Evolutionary conservation across 2,329 filamentous ascomycete genomes (phyloP), one percentile per base, ranked within the genome.

Genomic region (Lasiodiplodia theobromae): DNA sequence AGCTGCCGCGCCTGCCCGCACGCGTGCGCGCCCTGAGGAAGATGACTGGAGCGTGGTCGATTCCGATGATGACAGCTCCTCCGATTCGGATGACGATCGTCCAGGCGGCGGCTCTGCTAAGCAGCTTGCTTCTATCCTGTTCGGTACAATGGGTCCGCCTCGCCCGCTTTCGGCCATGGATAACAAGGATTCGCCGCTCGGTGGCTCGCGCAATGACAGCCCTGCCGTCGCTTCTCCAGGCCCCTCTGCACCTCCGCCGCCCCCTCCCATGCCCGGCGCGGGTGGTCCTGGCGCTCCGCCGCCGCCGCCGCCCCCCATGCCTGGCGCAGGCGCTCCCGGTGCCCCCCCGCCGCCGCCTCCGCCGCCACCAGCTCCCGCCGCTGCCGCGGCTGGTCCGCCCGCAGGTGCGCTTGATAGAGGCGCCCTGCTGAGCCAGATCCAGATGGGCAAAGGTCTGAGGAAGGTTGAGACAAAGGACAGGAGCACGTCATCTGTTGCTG

Each of bases 61-160:
- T 70, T 95, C 93, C 3, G 89, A 91, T 23, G 89, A 92, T 67
- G 91, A 93, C 65, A 90, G 89, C 6, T 82, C 81, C 4, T 88
- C 89, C 57, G 87, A 90, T n/a, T 87, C 88, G 44, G 91, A 95
- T 68, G 92, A 94, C 68, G 91, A 94, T 66, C 88, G 90, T 11
- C 90, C 92, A 21, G 92, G 92, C 63, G 93, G 93, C 67, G 90
- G 91, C 69, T 93, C 89, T 73, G 96, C 96, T 60, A 96, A 96
- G 70, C 93, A 97, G 74, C 88, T 99, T 47, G 96, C 96, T 18
- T 97, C 93, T 7, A 96, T 97, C 70, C 86, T 99, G 23, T 99
- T 99, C 78, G 95, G 96, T 69, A 97, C 94, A 64, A 98, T 99
- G 94, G 95, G 88, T 11, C 95, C 96, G 49, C 95, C 96, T 16